Evolutionary conservation across 2,329 filamentous ascomycete species (phyloP).

Genomic region (Microthyrium microscopicum): DNA sequence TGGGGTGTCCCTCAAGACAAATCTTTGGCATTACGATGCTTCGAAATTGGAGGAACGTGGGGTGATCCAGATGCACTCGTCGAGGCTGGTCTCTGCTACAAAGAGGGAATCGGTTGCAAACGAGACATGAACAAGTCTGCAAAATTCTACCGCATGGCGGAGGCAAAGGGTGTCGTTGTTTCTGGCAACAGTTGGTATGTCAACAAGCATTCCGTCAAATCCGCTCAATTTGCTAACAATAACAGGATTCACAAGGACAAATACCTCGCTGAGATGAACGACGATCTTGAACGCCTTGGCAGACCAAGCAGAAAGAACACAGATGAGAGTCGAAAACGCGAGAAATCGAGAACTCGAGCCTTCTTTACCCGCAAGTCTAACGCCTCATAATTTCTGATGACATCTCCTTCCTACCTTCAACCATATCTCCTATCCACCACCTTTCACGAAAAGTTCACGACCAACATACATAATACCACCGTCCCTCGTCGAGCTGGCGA

Average conservation of each 20-base stretch:
- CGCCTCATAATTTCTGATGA: constrained; percentile 4
- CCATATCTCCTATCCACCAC: constrained; percentile 3
- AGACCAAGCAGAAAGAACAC: constrained; percentile 30
- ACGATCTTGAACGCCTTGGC: constrained; percentile 17
- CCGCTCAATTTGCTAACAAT: constrained; percentile 1
- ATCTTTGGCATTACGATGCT: constrained; percentile 70
- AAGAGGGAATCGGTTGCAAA: constrained; percentile 81
- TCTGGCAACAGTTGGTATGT: constrained; percentile 94
- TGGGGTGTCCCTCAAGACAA: constrained; percentile 96
- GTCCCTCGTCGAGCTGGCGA: no score
- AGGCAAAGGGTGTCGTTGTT: constrained; percentile 91
- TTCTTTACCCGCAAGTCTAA: constrained; percentile 47
- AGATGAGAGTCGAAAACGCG: constrained; percentile 35
- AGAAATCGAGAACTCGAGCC: constrained; percentile 59
- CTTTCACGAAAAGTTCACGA: no score
- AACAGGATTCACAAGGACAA: constrained; percentile 90
- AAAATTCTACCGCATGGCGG: constrained; percentile 75
- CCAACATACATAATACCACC: no score
- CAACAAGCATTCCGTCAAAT: not conserved
- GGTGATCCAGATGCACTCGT: constrained; percentile 87
- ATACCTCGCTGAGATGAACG: constrained; percentile 50
- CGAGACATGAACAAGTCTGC: constrained; percentile 93
- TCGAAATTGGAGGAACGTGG: constrained; percentile 92
- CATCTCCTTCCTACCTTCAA: not conserved
- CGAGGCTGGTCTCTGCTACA: constrained; percentile 92